Evolutionary conservation across 257 asterid genomes (phyloP).

Genomic region (Nicotiana benthamiana): DNA sequence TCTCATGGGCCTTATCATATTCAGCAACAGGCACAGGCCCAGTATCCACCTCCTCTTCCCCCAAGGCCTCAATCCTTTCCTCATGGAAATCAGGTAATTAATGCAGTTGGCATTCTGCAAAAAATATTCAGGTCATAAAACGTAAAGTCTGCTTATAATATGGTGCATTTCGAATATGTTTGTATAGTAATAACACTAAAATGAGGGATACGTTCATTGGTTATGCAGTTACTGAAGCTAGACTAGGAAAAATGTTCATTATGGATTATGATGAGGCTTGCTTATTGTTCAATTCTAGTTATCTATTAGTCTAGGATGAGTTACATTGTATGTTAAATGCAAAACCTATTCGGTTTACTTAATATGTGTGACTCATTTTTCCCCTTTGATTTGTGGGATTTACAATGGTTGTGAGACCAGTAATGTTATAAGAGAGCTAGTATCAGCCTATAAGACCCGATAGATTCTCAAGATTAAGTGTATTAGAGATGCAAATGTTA

Average conservation of each 20-base stretch:
- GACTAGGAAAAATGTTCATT: not conserved
- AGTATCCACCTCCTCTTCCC: constrained; percentile 50
- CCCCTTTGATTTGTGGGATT: not conserved
- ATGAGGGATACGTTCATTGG: not conserved
- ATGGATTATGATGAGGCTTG: not conserved
- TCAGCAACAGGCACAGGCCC: constrained; percentile 43
- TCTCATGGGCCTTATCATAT: constrained; percentile 28
- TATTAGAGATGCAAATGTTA: not conserved
- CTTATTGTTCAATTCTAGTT: not conserved
- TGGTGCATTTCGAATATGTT: not conserved
- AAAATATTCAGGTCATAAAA: not conserved
- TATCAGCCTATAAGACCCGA: not conserved
- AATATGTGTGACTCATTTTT: not conserved
- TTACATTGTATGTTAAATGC: not conserved
- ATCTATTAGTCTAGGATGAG: not conserved
- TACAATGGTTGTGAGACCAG: not conserved
- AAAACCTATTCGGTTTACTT: not conserved
- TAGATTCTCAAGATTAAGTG: not conserved
- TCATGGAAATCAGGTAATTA: constrained; percentile 24
- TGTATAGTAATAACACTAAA: not conserved
- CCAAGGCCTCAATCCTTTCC: constrained; percentile 56
- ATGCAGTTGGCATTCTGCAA: not conserved
- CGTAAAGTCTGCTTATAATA: not conserved
- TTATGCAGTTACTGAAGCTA: not conserved
- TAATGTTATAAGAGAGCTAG: not conserved